Evolutionary conservation across 2,329 filamentous ascomycete genomes (phyloP).

Genomic region (Rhinocladiella mackenziei): DNA sequence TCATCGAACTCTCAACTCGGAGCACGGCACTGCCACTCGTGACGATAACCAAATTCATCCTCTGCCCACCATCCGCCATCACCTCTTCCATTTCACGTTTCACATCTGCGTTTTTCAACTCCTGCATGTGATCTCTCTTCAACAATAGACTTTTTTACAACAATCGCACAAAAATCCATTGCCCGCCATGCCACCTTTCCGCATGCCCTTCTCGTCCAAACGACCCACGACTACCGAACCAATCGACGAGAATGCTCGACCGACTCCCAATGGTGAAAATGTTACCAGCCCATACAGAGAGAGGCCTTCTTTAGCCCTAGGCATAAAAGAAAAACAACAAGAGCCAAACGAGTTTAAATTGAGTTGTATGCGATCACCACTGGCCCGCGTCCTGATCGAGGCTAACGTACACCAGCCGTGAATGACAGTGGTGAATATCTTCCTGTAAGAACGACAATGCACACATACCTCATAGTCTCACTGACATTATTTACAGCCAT

Average conservation of each 20-base stretch:
- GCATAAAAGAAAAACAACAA: slow-evolving; percentile 58
- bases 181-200: slow-evolving; percentile 60
- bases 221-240: slow-evolving; percentile 43
- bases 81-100: slow-evolving; percentile 1
- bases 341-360: slow-evolving; percentile 73
- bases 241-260: slow-evolving; percentile 54
- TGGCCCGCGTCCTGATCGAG: slow-evolving; percentile 20
- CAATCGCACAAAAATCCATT: slow-evolving; percentile 1
- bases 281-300: slow-evolving; percentile 34
- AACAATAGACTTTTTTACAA: slow-evolving; percentile 5
- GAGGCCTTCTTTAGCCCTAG: slow-evolving; percentile 59
- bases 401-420: slow-evolving; percentile 62
- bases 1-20: no score
- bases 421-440: slow-evolving; percentile 94
- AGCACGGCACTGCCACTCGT: no score
- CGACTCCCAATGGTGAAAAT: slow-evolving; percentile 41
- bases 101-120: no score
- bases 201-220: slow-evolving; percentile 64
- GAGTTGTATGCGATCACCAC: slow-evolving; percentile 60
- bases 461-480: not conserved
- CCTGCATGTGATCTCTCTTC: no score
- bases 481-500: slow-evolving; percentile 57
- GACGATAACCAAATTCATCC: slow-evolving; percentile 4
- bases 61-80: not conserved
- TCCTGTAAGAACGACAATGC: slow-evolving; percentile 58